phyloP scores from a whole-genome alignment of 768 basidiomycete genomes.

The Boletus patriciae region DNA sequence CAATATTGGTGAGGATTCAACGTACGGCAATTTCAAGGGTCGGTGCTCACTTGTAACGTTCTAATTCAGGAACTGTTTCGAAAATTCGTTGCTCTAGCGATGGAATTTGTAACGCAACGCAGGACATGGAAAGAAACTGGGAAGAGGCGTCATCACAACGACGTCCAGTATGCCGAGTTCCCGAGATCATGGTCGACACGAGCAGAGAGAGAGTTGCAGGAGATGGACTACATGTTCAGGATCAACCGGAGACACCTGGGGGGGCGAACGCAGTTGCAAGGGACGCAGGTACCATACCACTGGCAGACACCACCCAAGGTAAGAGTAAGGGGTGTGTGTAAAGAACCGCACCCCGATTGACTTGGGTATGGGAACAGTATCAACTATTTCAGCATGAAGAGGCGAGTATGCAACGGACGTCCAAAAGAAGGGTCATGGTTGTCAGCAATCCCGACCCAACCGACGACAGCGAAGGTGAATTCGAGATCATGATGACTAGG shows the following conservation, averaged over 20 bases:
- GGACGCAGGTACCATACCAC: not conserved
- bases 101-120: constrained; percentile 23
- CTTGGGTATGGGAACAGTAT: constrained; percentile 6
- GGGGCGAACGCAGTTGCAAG: constrained; percentile 8
- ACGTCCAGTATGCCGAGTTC: constrained; percentile 22
- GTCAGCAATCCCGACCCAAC: constrained; percentile 30
- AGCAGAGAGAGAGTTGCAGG: constrained; percentile 27
- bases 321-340: not conserved
- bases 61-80: constrained; percentile 23
- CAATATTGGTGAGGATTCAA: constrained; percentile 30
- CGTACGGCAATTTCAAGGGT: constrained; percentile 6
- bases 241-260: constrained; percentile 11
- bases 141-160: constrained; percentile 5
- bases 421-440: constrained; percentile 30
- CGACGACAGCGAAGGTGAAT: constrained; percentile 30
- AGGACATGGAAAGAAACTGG: constrained; percentile 17
- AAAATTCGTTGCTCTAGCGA: constrained; percentile 23
- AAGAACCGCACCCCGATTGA: constrained; percentile 8
- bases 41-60: constrained; percentile 17
- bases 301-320: constrained; percentile 24
- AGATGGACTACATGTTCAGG: constrained; percentile 26
- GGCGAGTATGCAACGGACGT: constrained; percentile 16
- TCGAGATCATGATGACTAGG: constrained; percentile 15
- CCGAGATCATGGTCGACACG: constrained; percentile 28
- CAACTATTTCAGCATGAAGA: constrained; percentile 15